Evolutionary conservation across 805 yeast genomes (phyloP), one percentile per base, ranked within the genome.

Genomic region (Jamesozyma piceae): DNA sequence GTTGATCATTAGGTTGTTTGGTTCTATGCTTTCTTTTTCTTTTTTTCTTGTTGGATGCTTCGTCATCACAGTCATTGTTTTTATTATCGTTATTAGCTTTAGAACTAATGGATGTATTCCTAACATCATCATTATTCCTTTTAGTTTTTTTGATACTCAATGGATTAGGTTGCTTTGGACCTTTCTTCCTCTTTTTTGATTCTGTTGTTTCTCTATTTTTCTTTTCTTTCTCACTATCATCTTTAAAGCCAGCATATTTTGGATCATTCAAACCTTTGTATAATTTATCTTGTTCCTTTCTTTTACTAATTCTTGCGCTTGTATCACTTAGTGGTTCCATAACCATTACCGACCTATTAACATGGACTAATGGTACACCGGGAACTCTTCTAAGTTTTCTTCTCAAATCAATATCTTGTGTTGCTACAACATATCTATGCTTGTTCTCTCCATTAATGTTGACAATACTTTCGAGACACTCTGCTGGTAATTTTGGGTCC

Each of bases 241-340:
- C 54, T 13, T 60, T 51, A n/a, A 69, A 59, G 3, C 82, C 80
- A 0, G 75, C 77, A 42, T 51, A 49, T 48, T 67, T 70, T 5
- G 72, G 65, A 52, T 78, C 81, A 57, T 92, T 90, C 58, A 92
- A 72, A 0, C 97, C 97, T 20, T 73, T 74, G 2, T 75, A 75
- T 40, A 92, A 68, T 55, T 92, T 92, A 36, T 71, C 68, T 1
- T 66, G 59, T 62, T 92, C 98, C 33, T 72, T 66, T 24, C 62
- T 52, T 37, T 56, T 55, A 42, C 78, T 76, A 14, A 71, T 68
- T 36, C 57, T 60, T 11, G 68, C 69, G 35, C 90, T 82, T 5
- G 85, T 84, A 31, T 73, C 74, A 41, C 95, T 83, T 51, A 88
- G 66, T 6, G 97, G 96, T 63, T 92, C 98, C 92, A 92, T 78